These are phyloP conservation scores for Zoysia matrella DNA, from an alignment of 202 grass and related monocot genomes.

Conservation along the genomic window DNA sequence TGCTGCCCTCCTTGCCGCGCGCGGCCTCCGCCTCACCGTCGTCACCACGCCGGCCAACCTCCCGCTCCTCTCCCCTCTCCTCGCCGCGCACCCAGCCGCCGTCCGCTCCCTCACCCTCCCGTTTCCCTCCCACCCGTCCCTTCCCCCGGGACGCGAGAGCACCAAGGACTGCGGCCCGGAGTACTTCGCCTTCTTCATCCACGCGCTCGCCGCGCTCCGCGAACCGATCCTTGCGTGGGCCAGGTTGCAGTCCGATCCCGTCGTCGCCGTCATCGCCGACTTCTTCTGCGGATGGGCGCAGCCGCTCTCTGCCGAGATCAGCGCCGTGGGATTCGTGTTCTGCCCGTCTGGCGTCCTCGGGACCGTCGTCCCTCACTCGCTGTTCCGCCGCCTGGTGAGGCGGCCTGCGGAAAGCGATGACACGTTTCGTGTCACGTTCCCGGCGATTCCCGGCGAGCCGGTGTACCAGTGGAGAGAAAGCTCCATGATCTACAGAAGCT, in stretches of 20 bases:
- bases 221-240: slow-evolving; percentile 55
- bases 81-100: slow-evolving; percentile 52
- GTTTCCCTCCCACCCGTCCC: slow-evolving; percentile 55
- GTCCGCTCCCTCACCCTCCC: slow-evolving; percentile 50
- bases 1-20: slow-evolving; percentile 49
- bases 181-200: slow-evolving; percentile 44
- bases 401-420: slow-evolving; percentile 32
- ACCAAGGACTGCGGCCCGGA: slow-evolving; percentile 33
- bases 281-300: slow-evolving; percentile 70
- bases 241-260: slow-evolving; percentile 13
- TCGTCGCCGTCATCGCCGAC: slow-evolving; percentile 54
- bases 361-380: slow-evolving; percentile 49
- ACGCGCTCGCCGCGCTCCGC: slow-evolving; percentile 51
- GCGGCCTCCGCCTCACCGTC: slow-evolving; percentile 59
- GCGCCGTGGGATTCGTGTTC: slow-evolving; percentile 61
- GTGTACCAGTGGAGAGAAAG: slow-evolving; percentile 53
- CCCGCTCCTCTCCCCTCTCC: slow-evolving; percentile 57
- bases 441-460: slow-evolving; percentile 49
- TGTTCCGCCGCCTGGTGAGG: slow-evolving; percentile 48
- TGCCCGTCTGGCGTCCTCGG: slow-evolving; percentile 57
- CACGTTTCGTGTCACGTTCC: slow-evolving; percentile 39
- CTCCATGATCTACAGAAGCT: slow-evolving; percentile 37
- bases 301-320: slow-evolving; percentile 47
- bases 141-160: slow-evolving; percentile 62
- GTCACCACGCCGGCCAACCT: slow-evolving; percentile 57